Conservation (phyloP, 1,284 basidiomycete genomes). For the Sphaerobolus stellatus region DNA sequence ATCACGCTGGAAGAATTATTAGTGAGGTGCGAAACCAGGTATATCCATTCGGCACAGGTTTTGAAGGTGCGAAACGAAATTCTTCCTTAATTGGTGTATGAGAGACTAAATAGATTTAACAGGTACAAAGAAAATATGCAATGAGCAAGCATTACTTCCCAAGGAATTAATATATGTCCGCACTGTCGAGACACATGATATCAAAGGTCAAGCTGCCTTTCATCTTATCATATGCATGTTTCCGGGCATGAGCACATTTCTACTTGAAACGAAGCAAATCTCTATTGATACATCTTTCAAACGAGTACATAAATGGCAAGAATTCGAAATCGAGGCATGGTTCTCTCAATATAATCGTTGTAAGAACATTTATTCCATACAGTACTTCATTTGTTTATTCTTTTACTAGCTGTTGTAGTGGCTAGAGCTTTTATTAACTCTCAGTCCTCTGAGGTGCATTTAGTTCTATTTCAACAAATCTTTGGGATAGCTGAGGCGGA, state of each 20-base stretch:
- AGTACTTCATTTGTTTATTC: not conserved
- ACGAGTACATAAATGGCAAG: slow-evolving; percentile 22
- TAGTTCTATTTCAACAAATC: slow-evolving; percentile 21
- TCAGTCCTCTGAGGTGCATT: slow-evolving; percentile 25
- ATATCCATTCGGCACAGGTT: slow-evolving; percentile 24
- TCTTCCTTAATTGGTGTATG: not conserved
- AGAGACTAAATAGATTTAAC: not conserved
- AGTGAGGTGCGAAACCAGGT: slow-evolving; percentile 13
- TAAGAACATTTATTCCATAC: slow-evolving; percentile 9
- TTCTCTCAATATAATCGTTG: slow-evolving; percentile 19
- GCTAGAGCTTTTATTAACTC: slow-evolving; percentile 24
- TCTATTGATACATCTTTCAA: slow-evolving; percentile 30
- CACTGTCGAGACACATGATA: slow-evolving; percentile 10
- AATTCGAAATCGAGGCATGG: slow-evolving; percentile 30
- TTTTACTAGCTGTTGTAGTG: slow-evolving; percentile 17
- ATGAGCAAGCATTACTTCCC: not conserved
- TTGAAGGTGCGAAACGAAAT: slow-evolving; percentile 20
- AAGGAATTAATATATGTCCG: slow-evolving; percentile 15
- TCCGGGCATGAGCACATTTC: slow-evolving; percentile 19
- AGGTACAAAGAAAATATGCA: not conserved
- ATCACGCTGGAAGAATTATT: slow-evolving; percentile 23
- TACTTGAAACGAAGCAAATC: slow-evolving; percentile 17
- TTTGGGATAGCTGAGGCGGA: slow-evolving; percentile 21
- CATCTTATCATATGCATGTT: slow-evolving; percentile 25
- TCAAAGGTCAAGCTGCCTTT: slow-evolving; percentile 8